A percentile compares a stretch with the other conserved stretches of the same genome.
Conservation (phyloP, 2,329 filamentous ascomycete species). For the Talaromyces piceae region DNA sequence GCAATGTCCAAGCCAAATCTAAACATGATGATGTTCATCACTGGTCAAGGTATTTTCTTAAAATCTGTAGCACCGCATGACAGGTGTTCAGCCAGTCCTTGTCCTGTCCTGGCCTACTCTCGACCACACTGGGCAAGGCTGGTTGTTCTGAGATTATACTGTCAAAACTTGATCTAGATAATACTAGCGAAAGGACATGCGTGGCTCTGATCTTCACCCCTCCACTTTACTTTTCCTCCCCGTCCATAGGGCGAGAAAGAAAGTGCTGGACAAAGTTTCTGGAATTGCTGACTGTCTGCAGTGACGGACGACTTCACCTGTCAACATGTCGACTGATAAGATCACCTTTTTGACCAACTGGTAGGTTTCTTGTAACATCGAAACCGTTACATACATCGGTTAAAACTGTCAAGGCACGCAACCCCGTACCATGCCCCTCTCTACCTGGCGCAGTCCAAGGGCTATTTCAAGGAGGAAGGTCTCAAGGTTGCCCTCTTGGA, state of each 20-base stretch:
- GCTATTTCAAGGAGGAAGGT: conserved; percentile 66
- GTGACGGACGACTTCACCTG: conserved; percentile 25
- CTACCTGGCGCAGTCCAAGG: conserved; percentile 68
- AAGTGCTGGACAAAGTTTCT: background rate
- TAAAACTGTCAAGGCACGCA: conserved; percentile 52
- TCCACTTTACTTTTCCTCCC: conserved; percentile 20
- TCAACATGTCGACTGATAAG: conserved; percentile 71
- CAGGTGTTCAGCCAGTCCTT: conserved; percentile 34
- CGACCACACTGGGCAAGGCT: conserved; percentile 3
- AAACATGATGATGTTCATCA: conserved; percentile 20
- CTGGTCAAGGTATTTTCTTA: conserved; percentile 39
- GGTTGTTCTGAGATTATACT: conserved; percentile 66
- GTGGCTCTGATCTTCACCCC: conserved; percentile 50
- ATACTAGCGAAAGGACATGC: conserved; percentile 85
- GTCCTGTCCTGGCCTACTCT: conserved; percentile 11
- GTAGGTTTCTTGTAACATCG: conserved; percentile 38
- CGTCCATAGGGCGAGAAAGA: conserved; percentile 2
- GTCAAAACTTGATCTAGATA: conserved; percentile 79
- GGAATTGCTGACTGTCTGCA: conserved; percentile 10
- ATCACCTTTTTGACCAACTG: conserved; percentile 80
- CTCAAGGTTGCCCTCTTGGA: conserved; percentile 71
- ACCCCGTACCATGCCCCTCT: conserved; percentile 74
- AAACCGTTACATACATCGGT: background rate
- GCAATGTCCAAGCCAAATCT: conserved; percentile 6
- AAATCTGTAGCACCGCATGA: conserved; percentile 35